phyloP scores from a whole-genome alignment of 176 grass and related monocot species.

The Oryza glaberrima region DNA sequence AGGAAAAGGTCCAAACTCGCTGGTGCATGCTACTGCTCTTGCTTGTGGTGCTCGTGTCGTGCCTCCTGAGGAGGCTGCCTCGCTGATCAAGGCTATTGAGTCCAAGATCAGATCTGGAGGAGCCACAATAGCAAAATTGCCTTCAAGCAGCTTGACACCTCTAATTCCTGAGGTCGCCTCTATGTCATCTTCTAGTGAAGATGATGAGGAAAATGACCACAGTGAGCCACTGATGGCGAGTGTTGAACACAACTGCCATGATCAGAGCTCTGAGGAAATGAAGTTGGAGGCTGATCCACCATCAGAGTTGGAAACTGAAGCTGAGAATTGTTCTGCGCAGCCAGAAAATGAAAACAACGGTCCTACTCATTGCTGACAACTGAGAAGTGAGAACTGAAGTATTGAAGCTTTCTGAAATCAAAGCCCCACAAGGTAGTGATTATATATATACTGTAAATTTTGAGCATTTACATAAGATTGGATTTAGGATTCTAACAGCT shows the following conservation, averaged over 20 bases:
- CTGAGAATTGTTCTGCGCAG: constrained; percentile 19
- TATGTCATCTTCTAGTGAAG: constrained; percentile 51
- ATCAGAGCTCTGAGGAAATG: constrained; percentile 42
- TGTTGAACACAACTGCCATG: not conserved
- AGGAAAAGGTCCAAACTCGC: constrained; percentile 37
- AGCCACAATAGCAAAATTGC: constrained; percentile 58
- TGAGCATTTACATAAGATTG: constrained; percentile 33
- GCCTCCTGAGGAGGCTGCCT: constrained; percentile 59
- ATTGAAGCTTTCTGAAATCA: constrained; percentile 32
- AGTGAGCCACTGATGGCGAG: constrained; percentile 17
- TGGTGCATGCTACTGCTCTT: constrained; percentile 82
- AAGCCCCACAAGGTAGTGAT: not conserved
- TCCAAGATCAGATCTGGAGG: constrained; percentile 81
- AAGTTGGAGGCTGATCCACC: constrained; percentile 26
- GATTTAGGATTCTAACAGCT: constrained; percentile 27
- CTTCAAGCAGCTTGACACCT: constrained; percentile 35
- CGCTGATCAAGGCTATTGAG: constrained; percentile 68
- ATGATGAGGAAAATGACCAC: constrained; percentile 43
- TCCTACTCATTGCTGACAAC: constrained; percentile 42
- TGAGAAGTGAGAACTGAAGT: not conserved
- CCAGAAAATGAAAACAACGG: constrained; percentile 26
- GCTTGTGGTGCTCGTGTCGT: constrained; percentile 81
- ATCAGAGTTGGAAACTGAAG: constrained; percentile 48
- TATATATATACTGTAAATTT: constrained; percentile 12
- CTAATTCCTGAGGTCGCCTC: constrained; percentile 32